These are phyloP conservation scores for Termitomyces eurrhizus DNA, from an alignment of 768 basidiomycete species.

Conservation along the genomic window DNA sequence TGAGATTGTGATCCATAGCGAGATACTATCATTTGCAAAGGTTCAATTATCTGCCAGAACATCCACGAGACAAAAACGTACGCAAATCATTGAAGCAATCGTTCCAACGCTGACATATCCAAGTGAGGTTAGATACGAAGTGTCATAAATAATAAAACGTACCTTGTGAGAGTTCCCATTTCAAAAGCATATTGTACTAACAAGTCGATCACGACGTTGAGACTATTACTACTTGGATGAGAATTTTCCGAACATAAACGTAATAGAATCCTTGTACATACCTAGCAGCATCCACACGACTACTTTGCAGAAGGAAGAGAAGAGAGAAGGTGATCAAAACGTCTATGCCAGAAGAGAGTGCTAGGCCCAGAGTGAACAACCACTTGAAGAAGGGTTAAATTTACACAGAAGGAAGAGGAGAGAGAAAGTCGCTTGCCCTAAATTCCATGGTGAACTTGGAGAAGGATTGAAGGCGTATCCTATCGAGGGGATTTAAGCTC, in stretches of 20 bases:
- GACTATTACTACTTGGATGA: background rate
- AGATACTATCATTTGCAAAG: background rate
- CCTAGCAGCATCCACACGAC: conserved; percentile 27
- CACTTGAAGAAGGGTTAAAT: conserved; percentile 24
- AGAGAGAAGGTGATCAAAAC: conserved; percentile 33
- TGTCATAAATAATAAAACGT: background rate
- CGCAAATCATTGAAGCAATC: conserved; percentile 12
- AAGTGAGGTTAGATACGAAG: background rate
- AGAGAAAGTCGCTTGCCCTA: conserved; percentile 5
- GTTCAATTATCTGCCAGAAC: background rate
- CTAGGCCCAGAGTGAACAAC: conserved; percentile 40
- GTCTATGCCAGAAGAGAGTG: conserved; percentile 37
- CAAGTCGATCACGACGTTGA: conserved; percentile 10
- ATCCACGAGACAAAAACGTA: background rate
- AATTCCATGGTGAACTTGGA: conserved; percentile 14
- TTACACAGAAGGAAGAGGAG: background rate
- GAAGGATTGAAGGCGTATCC: conserved; percentile 20
- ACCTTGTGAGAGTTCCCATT: conserved; percentile 40
- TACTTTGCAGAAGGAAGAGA: conserved; percentile 29
- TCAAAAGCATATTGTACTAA: conserved; percentile 32
- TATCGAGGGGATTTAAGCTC: conserved; percentile 1
- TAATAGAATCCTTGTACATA: conserved; percentile 10
- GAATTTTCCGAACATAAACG: background rate
- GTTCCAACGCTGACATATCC: conserved; percentile 6
- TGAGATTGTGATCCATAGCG: conserved; percentile 22